A percentile compares a stretch with the other conserved stretches of the same genome.
These are phyloP conservation scores for Pseudodiploospora longispora DNA, from an alignment of 2,329 filamentous ascomycete species.

Conservation along the genomic window DNA sequence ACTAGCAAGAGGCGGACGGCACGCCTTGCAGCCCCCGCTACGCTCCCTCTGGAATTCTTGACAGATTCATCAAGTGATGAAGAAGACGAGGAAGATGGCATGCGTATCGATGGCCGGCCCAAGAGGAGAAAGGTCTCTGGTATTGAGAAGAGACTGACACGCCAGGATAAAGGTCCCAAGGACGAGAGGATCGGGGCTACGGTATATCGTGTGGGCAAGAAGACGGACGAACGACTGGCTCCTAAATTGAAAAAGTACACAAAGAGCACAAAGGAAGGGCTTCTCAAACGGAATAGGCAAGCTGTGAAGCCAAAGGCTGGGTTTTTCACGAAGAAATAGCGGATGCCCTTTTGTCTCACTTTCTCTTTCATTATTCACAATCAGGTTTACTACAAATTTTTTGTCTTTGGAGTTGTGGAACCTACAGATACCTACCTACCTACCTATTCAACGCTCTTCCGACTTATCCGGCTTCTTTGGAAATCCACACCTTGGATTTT, in stretches of 20 bases:
- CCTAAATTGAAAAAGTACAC: constrained; percentile 38
- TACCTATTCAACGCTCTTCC: too few species aligned
- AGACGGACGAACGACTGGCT: constrained; percentile 38
- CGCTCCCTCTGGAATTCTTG: constrained; percentile 47
- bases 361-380: not conserved
- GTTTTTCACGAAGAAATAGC: constrained; percentile 30
- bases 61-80: constrained; percentile 42
- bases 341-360: not conserved
- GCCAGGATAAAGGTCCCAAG: constrained; percentile 29
- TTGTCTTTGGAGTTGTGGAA: too few species aligned
- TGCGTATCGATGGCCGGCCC: constrained; percentile 16
- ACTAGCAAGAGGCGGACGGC: constrained; percentile 19
- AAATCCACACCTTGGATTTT: too few species aligned
- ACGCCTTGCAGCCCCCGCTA: constrained; percentile 32
- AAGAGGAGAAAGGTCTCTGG: constrained; percentile 38
- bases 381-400: too few species aligned
- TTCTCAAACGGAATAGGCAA: constrained; percentile 38
- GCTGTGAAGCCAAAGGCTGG: constrained; percentile 28
- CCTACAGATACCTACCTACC: too few species aligned
- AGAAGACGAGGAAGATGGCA: constrained; percentile 22
- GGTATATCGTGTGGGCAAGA: constrained; percentile 41
- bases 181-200: constrained; percentile 46
- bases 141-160: constrained; percentile 29
- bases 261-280: constrained; percentile 32
- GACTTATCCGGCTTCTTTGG: too few species aligned